These are phyloP conservation scores for Priceomyces haplophilus DNA, from an alignment of 805 yeast species.

Conservation along the genomic window DNA sequence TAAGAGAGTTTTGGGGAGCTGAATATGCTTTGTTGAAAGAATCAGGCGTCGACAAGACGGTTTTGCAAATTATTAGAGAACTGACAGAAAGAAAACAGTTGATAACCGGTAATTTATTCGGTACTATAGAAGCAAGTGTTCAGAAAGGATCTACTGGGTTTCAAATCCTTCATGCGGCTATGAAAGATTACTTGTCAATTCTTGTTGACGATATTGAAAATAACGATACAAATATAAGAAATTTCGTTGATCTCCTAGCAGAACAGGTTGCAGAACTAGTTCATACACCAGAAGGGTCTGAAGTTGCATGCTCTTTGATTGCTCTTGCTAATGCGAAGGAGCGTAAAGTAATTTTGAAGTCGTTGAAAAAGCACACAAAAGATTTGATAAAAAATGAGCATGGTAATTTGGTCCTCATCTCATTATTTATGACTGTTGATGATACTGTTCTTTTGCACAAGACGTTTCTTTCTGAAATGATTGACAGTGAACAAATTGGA, in stretches of 20 bases:
- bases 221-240: slow-evolving; percentile 61
- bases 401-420: slow-evolving; percentile 78
- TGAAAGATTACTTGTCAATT: slow-evolving; percentile 80
- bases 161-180: slow-evolving; percentile 92
- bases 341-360: slow-evolving; percentile 71
- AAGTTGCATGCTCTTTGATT: slow-evolving; percentile 78
- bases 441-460: slow-evolving; percentile 84
- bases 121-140: slow-evolving; percentile 85
- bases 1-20: slow-evolving; percentile 95
- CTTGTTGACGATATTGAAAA: slow-evolving; percentile 50
- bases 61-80: slow-evolving; percentile 64
- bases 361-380: slow-evolving; percentile 71
- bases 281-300: slow-evolving; percentile 92
- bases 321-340: slow-evolving; percentile 89
- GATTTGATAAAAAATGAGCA: slow-evolving; percentile 78
- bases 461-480: slow-evolving; percentile 61
- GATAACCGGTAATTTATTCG: slow-evolving; percentile 70
- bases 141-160: slow-evolving; percentile 96
- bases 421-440: slow-evolving; percentile 83
- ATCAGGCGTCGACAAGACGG: slow-evolving; percentile 57
- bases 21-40: slow-evolving; percentile 90
- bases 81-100: slow-evolving; percentile 75
- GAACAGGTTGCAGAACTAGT: slow-evolving; percentile 94
- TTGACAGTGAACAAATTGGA: slow-evolving; percentile 46
- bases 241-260: slow-evolving; percentile 74